Base-by-base conservation (phyloP, 352 stramenopile species). In the Phytophthora palmivora region DNA sequence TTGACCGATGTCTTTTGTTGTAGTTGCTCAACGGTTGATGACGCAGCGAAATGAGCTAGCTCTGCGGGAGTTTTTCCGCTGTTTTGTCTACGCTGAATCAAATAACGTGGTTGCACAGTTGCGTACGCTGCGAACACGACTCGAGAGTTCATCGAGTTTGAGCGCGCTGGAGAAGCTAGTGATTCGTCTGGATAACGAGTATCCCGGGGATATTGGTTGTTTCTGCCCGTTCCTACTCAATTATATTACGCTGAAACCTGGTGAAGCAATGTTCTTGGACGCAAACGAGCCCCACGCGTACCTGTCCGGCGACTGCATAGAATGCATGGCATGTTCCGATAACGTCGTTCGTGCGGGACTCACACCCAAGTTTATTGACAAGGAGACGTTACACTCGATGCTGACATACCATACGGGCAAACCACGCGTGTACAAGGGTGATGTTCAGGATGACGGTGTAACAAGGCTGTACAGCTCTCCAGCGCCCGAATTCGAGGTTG, bases 281-380 rank as follows among this genome's bases (percentile, higher is more conserved):
- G 96, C 98, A 4, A 99, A 99, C 72, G 97, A 99, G 66, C 98
- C 98, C n/a, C 98, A 99, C 76, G 98, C 98, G 12, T 99, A 99
- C 74, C 82, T 99, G 18, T 92, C 85, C 2, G 98, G 98, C 32
- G 87, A 95, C 61, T 95, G 87, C 60, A 91, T 99, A 19, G 98
- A 99, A 74, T 99, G 97, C 68, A 99, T 99, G 98, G 97, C 97
- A 24, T 98, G 96, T 46, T 98, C 87, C 26, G 97, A 99, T 79
- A 99, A 99, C 75, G 97, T 99, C 12, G 97, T 99, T 22, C 94
- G 98, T 42, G 97, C 97, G 5, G 98, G 97, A 18, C 76, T 99
- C 12, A 99, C 98, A 30, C 97, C 97, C 36, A 99, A 99, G 79
- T 98, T 98, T 67, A 98, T 98, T 53, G 98, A 99, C 85, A 98